Base-by-base conservation (phyloP, 148 eudicot genomes). In the Camellia lanceoleosa region DNA sequence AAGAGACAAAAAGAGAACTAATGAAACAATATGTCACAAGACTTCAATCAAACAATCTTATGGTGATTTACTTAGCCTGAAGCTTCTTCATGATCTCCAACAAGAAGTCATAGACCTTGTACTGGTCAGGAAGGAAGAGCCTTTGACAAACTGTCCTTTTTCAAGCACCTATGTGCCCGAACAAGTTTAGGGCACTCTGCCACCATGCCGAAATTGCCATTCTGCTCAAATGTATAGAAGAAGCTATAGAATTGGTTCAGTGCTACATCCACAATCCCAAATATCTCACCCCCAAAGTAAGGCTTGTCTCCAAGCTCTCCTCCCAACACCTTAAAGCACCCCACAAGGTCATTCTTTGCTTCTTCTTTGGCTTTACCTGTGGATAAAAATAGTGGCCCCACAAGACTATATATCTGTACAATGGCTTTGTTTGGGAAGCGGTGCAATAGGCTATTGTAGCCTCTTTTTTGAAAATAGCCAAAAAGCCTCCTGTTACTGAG, bases 341-440 rank as follows among this genome's bases (percentile, higher is more conserved):
- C 88, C 18, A 86, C 46, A 71, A 83, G 61, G 2, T 80, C 86
- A 42, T 69, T 75, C 71, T 80, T 83, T 5, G 73, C 80, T 7
- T 60, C 82, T 60, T 88, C 89, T 43, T 80, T 86, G 0, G 83
- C 90, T 61, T 82, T 88, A 0, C 87, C 91, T 51, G 82, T 88
- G 1, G 75, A 51, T 11, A 0, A 0, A 4, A 3, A 20, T 12
- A 20, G 1, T n/a, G 7, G 73, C 56, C 0, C n/a, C 38, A 0
- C 73, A 70, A 46, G 73, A 5, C 73, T 10, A 47, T 46, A n/a
- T n/a, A 19, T 0, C 73, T 70, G 55, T 47, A 47, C 2, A 49
- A 49, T 9, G 38, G 38, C 38, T 1, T 30, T 30, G 38, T 30
- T 30, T 30, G 38, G 38, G 38, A 30, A 30, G 38, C 1, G 38